Percentiles rank a stretch among this genome's conserved stretches.
Conservation (phyloP, 2,329 filamentous ascomycete genomes). For the Aspergillus cejpii region DNA sequence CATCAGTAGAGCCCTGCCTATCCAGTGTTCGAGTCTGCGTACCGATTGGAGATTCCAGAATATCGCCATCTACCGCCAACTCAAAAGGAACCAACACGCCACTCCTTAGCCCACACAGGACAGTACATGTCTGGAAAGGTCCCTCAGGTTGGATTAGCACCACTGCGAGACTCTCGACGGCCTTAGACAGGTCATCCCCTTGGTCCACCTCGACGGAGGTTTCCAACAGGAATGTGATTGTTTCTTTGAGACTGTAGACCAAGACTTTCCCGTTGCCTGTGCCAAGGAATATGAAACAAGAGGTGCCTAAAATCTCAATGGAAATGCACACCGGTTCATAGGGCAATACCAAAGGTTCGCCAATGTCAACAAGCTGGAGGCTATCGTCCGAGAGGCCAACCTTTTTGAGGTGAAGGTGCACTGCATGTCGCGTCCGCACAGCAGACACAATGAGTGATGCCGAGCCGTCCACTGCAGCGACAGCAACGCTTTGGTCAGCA, state of each 20-base stretch:
- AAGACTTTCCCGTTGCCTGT: conserved; percentile 35
- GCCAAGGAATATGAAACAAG: conserved; percentile 35
- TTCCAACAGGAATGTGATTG: conserved; percentile 20
- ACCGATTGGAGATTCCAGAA: conserved; percentile 24
- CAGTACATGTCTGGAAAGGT: conserved; percentile 13
- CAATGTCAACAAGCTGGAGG: conserved; percentile 20
- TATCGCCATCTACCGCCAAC: conserved; percentile 20
- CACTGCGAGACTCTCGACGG: conserved; percentile 31
- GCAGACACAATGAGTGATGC: conserved; percentile 27
- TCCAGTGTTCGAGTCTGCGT: conserved; percentile 1
- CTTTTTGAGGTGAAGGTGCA: conserved; percentile 26
- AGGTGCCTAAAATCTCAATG: conserved; percentile 24
- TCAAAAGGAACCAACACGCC: conserved; percentile 39
- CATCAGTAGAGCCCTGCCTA: conserved; percentile 9
- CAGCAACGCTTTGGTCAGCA: conserved; percentile 20
- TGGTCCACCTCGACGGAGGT: conserved; percentile 19
- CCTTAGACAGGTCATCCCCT: conserved; percentile 27
- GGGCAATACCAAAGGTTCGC: conserved; percentile 19
- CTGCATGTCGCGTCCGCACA: conserved; percentile 20
- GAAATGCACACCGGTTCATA: conserved; percentile 35
- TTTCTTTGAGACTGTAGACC: conserved; percentile 25
- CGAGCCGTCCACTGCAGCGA: conserved; percentile 27
- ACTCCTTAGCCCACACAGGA: conserved; percentile 44
- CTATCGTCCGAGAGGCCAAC: conserved; percentile 14
- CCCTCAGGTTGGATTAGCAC: conserved; percentile 18